Conservation (phyloP, 768 basidiomycete genomes). For the Collybia mongolica region DNA sequence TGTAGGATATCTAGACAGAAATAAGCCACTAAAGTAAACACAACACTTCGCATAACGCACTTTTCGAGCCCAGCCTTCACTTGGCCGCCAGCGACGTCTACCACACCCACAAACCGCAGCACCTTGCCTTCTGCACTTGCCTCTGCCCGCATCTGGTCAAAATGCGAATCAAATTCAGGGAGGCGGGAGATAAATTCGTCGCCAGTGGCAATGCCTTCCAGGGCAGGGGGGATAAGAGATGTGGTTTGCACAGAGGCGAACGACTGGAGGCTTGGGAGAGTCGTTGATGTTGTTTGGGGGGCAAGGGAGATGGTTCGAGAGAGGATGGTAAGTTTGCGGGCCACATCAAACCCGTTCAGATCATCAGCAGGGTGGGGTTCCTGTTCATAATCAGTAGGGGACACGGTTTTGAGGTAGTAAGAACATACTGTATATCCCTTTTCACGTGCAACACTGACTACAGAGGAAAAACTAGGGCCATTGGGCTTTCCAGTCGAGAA, state of each 20-base stretch:
- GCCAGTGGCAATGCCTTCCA: slow-evolving; percentile 67
- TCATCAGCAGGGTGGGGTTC: slow-evolving; percentile 98
- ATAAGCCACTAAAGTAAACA: slow-evolving; percentile 1
- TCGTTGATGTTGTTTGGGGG: slow-evolving; percentile 23
- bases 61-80: slow-evolving; percentile 89
- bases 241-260: slow-evolving; percentile 78
- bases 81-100: slow-evolving; percentile 70
- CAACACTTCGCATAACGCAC: slow-evolving; percentile 42
- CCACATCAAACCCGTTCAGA: slow-evolving; percentile 95
- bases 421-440: slow-evolving; percentile 87
- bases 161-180: slow-evolving; percentile 80
- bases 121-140: slow-evolving; percentile 83
- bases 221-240: slow-evolving; percentile 80
- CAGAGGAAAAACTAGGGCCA: slow-evolving; percentile 81
- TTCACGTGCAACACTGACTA: slow-evolving; percentile 84
- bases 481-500: slow-evolving; percentile 72
- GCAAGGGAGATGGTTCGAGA: slow-evolving; percentile 65
- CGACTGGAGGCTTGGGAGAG: slow-evolving; percentile 64
- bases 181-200: slow-evolving; percentile 82
- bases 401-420: not conserved
- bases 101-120: slow-evolving; percentile 90
- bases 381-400: slow-evolving; percentile 33
- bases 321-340: slow-evolving; percentile 94
- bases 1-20: slow-evolving; percentile 66
- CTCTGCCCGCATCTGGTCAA: slow-evolving; percentile 71